Conservation (phyloP, 2,329 filamentous ascomycete species). For the Leptosphaerulina australis region DNA sequence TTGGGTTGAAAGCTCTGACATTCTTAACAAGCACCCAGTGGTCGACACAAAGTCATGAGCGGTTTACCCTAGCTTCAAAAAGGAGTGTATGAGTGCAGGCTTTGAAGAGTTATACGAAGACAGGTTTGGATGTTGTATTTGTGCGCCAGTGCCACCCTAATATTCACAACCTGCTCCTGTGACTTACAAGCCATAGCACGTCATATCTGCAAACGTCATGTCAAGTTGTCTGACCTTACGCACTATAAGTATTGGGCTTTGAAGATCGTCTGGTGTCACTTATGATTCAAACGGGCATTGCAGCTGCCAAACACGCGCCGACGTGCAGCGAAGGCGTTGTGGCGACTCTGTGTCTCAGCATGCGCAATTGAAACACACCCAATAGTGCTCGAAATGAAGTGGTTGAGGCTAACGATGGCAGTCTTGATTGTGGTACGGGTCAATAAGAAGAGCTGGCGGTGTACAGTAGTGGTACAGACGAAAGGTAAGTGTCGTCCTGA, state of each 20-base stretch:
- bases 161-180: too few relatives aligned
- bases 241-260: too few relatives aligned
- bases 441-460: neutral
- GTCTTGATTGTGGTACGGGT: neutral
- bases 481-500: neutral
- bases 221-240: too few relatives aligned
- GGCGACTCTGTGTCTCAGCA: neutral
- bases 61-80: neutral
- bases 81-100: too few relatives aligned
- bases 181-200: too few relatives aligned
- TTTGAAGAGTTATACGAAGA: too few relatives aligned
- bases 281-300: neutral
- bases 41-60: neutral
- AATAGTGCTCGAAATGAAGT: neutral
- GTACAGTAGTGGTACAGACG: neutral
- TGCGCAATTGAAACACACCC: slow-evolving; percentile 4
- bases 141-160: too few relatives aligned
- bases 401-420: neutral
- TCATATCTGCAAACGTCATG: too few relatives aligned
- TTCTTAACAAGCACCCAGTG: neutral
- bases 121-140: too few relatives aligned
- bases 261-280: neutral
- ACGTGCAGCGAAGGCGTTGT: neutral
- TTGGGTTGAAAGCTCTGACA: neutral
- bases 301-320: slow-evolving; percentile 1